Percentiles rank a stretch among this genome's conserved stretches.
These are phyloP conservation scores for Tulasnella sp. DNA, from an alignment of 768 basidiomycete species.

Conservation along the genomic window DNA sequence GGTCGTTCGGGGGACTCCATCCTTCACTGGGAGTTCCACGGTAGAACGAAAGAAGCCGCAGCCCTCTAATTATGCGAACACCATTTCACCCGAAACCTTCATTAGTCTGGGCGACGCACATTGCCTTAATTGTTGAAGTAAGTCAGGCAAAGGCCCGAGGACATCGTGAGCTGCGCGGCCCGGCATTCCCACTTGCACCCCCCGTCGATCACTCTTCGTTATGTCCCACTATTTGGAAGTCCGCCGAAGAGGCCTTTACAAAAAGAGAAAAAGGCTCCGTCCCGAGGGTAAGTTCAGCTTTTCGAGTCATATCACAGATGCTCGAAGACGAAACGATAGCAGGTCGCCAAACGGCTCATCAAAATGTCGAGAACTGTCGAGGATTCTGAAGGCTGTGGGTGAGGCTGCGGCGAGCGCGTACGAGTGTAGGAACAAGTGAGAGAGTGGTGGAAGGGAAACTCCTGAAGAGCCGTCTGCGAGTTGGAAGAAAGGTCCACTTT, in stretches of 20 bases:
- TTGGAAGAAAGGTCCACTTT: too few relatives aligned
- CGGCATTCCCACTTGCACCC: background rate
- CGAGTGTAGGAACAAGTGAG: too few relatives aligned
- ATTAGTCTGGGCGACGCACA: background rate
- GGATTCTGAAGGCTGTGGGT: background rate
- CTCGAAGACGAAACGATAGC: background rate
- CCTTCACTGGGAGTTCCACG: background rate
- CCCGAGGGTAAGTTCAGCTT: background rate
- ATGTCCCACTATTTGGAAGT: background rate
- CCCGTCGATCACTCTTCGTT: background rate
- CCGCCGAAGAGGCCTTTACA: background rate
- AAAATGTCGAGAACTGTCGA: background rate
- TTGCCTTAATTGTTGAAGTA: background rate
- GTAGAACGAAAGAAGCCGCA: background rate
- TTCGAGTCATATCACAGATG: background rate
- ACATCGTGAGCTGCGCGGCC: too few relatives aligned
- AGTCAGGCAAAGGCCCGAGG: background rate
- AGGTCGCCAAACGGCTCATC: background rate
- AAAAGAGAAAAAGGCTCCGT: background rate
- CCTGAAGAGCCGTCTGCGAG: too few relatives aligned
- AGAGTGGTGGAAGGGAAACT: too few relatives aligned
- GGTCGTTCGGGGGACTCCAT: background rate
- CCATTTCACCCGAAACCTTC: background rate
- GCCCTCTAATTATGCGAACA: background rate
- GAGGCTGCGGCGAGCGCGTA: background rate